Evolutionary conservation across 257 asterid species (phyloP), one percentile per base, ranked within the genome.

Genomic region (Datura wrightii): DNA sequence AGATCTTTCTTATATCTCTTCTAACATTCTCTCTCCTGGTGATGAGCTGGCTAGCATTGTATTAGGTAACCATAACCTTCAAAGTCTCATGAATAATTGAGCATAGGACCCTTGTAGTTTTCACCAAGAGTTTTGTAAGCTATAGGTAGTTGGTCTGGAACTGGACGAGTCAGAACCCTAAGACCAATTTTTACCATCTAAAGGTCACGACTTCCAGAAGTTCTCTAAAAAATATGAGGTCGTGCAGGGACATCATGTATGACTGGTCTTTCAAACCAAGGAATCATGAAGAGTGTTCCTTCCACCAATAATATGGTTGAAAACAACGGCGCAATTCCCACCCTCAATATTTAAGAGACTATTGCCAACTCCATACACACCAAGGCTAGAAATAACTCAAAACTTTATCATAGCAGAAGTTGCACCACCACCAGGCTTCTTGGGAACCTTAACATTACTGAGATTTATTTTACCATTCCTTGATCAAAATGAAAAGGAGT

Each of bases 11-110:
- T 65, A 95, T 95, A 86, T 95, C 97, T 88, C 97, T 85, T 88
- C 99, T 95, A 70, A 95, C 99, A 84, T 89, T 89, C 99, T 95
- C 98, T 92, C 98, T 92, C 91, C 94, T 98, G 74, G 98, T 95
- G 92, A 95, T 91, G 24, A 95, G 96, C 94, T 95, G 98, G 89
- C 98, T 95, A 31, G 98, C 98, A 84, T 95, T 95, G 89, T 92
- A 95, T 81, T 95, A 97, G 24, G 98, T 98, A 87, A 95, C 98
- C 83, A 95, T 97, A 85, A 97, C 87, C 88, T 95, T 95, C 89
- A 95, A 87, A 83, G 98, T 95, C 88, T 95, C 98, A 44, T 95
- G 96, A 84, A 95, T 94, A 67, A 95, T 93, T 31, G 98, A 95
- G 83, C 98, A 98, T 58, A 95, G 87, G 67, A 95, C 99, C 82